phyloP scores from a whole-genome alignment of 306 rosid species.

The Urtica urens region DNA sequence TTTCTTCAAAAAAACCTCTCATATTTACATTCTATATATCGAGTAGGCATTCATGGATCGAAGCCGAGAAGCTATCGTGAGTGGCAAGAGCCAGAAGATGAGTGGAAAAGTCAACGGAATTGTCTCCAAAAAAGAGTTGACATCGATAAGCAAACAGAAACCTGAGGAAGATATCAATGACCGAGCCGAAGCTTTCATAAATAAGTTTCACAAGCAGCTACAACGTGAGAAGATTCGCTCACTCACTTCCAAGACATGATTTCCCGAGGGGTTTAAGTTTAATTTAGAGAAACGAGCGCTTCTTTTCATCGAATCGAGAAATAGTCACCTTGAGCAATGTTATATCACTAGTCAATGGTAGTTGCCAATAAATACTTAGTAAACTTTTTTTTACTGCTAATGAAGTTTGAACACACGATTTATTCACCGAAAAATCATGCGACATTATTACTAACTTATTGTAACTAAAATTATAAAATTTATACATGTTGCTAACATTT shows the following conservation, averaged over 20 bases:
- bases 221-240: conserved; percentile 37
- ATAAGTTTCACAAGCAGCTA: conserved; percentile 42
- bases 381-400: no score
- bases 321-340: no score
- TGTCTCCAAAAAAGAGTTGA: conserved; percentile 16
- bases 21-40: neutral
- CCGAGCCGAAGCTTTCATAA: conserved; percentile 52
- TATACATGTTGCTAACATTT: no score
- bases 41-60: conserved; percentile 31
- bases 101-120: conserved; percentile 9
- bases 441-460: no score
- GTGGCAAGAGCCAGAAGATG: conserved; percentile 9
- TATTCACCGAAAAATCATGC: no score
- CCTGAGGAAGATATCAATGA: conserved; percentile 28
- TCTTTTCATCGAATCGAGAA: no score
- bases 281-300: conserved; percentile 7
- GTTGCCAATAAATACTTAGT: no score
- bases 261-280: conserved; percentile 22
- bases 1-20: conserved; percentile 1
- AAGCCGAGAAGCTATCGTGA: conserved; percentile 16
- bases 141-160: neutral
- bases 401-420: no score
- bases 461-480: no score
- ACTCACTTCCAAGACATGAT: conserved; percentile 31
- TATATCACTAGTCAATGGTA: no score